Evolutionary conservation across 2,329 filamentous ascomycete species (phyloP).

Genomic region (Penicillium sp.): DNA sequence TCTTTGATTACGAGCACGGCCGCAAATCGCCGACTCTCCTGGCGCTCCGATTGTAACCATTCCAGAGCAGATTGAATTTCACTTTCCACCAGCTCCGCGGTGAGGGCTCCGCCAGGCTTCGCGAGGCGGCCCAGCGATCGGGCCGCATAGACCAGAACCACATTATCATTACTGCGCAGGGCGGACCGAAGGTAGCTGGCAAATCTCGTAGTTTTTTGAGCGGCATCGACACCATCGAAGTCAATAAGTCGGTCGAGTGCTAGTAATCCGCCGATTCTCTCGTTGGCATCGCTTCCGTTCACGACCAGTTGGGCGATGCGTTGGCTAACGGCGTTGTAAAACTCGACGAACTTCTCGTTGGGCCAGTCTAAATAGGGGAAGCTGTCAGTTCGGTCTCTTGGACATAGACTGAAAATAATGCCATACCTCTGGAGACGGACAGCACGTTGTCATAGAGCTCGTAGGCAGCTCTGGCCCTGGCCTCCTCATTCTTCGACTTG

Average conservation of each 20-base stretch:
- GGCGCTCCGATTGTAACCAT: conserved; percentile 92
- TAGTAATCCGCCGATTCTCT: conserved; percentile 88
- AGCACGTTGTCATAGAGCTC: conserved; percentile 51
- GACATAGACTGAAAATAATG: neutral
- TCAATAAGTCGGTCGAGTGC: conserved; percentile 92
- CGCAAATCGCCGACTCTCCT: conserved; percentile 90
- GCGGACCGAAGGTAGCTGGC: conserved; percentile 86
- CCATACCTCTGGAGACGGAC: conserved; percentile 49
- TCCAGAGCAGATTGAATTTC: conserved; percentile 96
- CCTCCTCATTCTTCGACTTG: conserved; percentile 58
- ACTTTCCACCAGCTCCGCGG: conserved; percentile 92
- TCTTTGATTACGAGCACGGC: conserved; percentile 90
- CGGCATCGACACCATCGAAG: conserved; percentile 92
- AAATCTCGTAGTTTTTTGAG: conserved; percentile 91
- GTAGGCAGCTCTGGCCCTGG: conserved; percentile 50
- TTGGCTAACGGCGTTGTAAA: conserved; percentile 67
- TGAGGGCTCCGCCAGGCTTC: conserved; percentile 87
- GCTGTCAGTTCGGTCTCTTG: conserved; percentile 13
- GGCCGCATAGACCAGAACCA: conserved; percentile 87
- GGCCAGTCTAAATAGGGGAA: conserved; percentile 64
- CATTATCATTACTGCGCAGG: conserved; percentile 85
- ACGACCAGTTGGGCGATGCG: conserved; percentile 74
- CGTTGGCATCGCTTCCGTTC: conserved; percentile 81
- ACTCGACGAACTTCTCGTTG: conserved; percentile 74
- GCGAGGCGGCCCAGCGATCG: conserved; percentile 87